These are phyloP conservation scores for Daldinia sp. DNA, from an alignment of 2,329 filamentous ascomycete genomes.

Conservation along the genomic window DNA sequence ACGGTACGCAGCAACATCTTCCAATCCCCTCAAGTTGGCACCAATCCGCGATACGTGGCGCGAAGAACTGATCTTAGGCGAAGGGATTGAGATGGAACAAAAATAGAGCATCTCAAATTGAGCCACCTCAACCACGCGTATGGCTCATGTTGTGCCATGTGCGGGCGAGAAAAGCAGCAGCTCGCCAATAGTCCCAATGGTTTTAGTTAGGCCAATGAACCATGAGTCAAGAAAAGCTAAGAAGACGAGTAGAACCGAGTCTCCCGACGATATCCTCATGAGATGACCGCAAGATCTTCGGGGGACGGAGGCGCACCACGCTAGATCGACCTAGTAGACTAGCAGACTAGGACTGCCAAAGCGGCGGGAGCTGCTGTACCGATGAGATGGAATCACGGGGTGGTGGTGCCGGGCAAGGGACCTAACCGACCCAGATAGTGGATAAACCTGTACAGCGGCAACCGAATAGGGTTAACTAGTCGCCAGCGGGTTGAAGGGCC, in stretches of 20 bases:
- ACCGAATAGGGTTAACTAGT: constrained; percentile 20
- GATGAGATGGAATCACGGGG: constrained; percentile 29
- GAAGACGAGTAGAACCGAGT: constrained; percentile 22
- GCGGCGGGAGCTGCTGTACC: constrained; percentile 21
- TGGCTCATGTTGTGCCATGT: constrained; percentile 29
- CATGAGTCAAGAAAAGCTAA: constrained; percentile 14
- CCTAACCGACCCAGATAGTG: constrained; percentile 14
- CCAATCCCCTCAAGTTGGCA: constrained; percentile 43
- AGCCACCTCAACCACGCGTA: constrained; percentile 21
- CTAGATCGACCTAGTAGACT: constrained; percentile 19
- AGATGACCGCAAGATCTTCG: constrained; percentile 33
- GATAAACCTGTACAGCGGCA: constrained; percentile 17
- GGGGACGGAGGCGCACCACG: constrained; percentile 27
- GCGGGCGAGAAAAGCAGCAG: constrained; percentile 8
- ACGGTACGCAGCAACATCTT: constrained; percentile 44
- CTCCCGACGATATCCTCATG: constrained; percentile 36
- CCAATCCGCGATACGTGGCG: constrained; percentile 45
- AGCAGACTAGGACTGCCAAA: background rate
- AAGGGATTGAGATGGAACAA: constrained; percentile 34
- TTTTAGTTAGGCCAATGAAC: background rate
- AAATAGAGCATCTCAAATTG: constrained; percentile 33
- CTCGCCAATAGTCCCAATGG: constrained; percentile 8
- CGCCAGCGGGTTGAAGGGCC: background rate
- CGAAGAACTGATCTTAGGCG: constrained; percentile 30
- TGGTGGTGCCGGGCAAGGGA: constrained; percentile 21